A percentile compares a stretch with the other conserved stretches of the same genome.
Evolutionary conservation across 2,329 filamentous ascomycete species (phyloP).

Genomic region (Sordariomycetes sp.): DNA sequence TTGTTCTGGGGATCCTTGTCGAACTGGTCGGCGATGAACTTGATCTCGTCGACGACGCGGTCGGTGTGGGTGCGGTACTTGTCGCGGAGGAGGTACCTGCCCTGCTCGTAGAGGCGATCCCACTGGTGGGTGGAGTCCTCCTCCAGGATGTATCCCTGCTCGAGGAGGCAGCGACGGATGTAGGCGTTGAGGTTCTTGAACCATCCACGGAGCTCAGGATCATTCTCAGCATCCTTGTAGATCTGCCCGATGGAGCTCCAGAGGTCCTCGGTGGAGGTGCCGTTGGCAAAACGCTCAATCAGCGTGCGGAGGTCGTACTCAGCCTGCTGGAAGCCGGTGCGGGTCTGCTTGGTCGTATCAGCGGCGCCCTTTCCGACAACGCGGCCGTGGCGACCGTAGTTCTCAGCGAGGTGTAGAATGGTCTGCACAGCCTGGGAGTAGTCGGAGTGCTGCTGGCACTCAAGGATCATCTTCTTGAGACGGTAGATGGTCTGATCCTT

Average conservation of each 20-base stretch:
- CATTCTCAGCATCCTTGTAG: constrained; percentile 77
- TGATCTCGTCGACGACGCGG: constrained; percentile 78
- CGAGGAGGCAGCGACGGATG: constrained; percentile 72
- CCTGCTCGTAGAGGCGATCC: constrained; percentile 77
- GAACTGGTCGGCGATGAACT: constrained; percentile 84
- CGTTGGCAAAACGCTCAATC: constrained; percentile 92
- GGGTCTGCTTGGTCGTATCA: constrained; percentile 64
- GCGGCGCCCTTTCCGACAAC: constrained; percentile 53
- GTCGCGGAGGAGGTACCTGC: constrained; percentile 76
- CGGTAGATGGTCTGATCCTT: constrained; percentile 88
- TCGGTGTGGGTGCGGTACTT: constrained; percentile 84
- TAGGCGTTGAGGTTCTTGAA: constrained; percentile 73
- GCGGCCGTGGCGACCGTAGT: constrained; percentile 70
- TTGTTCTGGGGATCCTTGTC: constrained; percentile 82
- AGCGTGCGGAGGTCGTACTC: constrained; percentile 73
- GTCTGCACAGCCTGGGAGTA: constrained; percentile 90
- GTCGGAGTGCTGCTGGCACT: constrained; percentile 91
- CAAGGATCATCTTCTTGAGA: constrained; percentile 93
- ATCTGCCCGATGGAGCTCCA: constrained; percentile 78
- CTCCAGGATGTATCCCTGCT: constrained; percentile 86
- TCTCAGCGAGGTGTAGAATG: constrained; percentile 72
- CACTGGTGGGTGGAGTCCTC: constrained; percentile 73
- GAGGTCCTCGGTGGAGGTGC: constrained; percentile 79
- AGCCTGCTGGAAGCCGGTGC: constrained; percentile 57
- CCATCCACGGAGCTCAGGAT: constrained; percentile 82